A percentile compares a stretch with the other conserved stretches of the same genome.
Conservation (phyloP, 2,329 filamentous ascomycete species). For the Lecanoromycetidae sp. region DNA sequence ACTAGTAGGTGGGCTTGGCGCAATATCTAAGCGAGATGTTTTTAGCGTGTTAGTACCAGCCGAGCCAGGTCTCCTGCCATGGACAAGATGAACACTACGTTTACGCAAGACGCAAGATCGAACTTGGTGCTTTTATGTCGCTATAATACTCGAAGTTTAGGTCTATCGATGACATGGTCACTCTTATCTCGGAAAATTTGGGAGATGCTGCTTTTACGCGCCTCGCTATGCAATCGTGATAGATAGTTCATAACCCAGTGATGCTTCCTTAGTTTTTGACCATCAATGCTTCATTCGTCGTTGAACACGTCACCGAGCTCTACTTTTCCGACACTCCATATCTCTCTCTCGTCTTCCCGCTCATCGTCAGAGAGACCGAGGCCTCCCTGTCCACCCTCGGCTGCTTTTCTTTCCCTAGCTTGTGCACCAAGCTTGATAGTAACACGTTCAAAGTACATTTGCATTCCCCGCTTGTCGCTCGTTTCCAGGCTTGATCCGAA, state of each 20-base stretch:
- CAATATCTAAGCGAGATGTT: slow-evolving; percentile 9
- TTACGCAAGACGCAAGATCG: too few species aligned
- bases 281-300: not conserved
- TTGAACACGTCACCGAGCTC: slow-evolving; percentile 53
- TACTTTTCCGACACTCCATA: slow-evolving; percentile 88
- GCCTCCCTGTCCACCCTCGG: slow-evolving; percentile 78
- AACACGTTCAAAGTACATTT: slow-evolving; percentile 94
- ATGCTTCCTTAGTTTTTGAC: not conserved
- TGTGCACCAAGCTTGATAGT: slow-evolving; percentile 74
- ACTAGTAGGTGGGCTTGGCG: slow-evolving; percentile 9
- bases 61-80: too few species aligned
- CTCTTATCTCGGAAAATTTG: not conserved
- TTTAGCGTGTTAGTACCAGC: too few species aligned
- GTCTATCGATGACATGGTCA: too few species aligned
- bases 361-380: slow-evolving; percentile 83
- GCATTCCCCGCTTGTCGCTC: slow-evolving; percentile 75
- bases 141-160: too few species aligned
- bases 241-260: not conserved
- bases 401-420: slow-evolving; percentile 77
- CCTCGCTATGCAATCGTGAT: slow-evolving; percentile 6
- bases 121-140: too few species aligned
- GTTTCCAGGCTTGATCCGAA: slow-evolving; percentile 54
- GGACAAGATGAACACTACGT: too few species aligned
- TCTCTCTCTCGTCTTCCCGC: slow-evolving; percentile 83
- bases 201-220: not conserved